phyloP scores from a whole-genome alignment of 306 rosid genomes.

The Biancaea sappan region DNA sequence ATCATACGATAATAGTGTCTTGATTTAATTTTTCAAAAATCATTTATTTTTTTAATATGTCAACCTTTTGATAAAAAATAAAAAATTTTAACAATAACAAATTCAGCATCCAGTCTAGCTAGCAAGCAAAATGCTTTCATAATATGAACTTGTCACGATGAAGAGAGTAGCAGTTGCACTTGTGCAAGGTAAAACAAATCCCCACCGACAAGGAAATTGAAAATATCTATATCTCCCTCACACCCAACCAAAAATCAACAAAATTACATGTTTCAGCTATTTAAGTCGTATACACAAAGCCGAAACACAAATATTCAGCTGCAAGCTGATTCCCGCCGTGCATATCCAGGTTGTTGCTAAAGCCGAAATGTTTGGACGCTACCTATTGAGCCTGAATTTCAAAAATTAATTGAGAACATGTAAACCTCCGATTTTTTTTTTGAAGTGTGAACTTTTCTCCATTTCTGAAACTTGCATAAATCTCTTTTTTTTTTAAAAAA shows the following conservation, averaged over 20 bases:
- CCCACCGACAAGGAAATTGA: background rate
- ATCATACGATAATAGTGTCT: too few relatives aligned
- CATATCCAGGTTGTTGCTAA: background rate
- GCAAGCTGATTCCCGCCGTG: background rate
- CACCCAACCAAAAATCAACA: background rate
- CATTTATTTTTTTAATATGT: too few relatives aligned
- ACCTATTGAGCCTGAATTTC: background rate
- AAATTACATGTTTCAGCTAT: background rate
- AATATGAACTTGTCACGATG: background rate
- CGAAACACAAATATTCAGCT: background rate
- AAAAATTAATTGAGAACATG: conserved; percentile 3
- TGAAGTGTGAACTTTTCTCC: too few relatives aligned
- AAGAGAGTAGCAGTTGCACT: background rate
- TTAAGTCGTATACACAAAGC: background rate
- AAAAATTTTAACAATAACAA: too few relatives aligned
- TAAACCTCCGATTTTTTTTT: background rate
- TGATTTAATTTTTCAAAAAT: too few relatives aligned
- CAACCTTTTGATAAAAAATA: too few relatives aligned
- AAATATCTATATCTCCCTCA: background rate
- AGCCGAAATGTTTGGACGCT: background rate
- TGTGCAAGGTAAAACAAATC: background rate
- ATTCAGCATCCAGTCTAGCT: too few relatives aligned
- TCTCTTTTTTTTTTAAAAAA: too few relatives aligned
- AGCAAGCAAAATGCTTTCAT: background rate
- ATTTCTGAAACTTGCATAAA: too few relatives aligned